Conservation (phyloP, 176 grass and related monocot genomes). For the Bromus sterilis region DNA sequence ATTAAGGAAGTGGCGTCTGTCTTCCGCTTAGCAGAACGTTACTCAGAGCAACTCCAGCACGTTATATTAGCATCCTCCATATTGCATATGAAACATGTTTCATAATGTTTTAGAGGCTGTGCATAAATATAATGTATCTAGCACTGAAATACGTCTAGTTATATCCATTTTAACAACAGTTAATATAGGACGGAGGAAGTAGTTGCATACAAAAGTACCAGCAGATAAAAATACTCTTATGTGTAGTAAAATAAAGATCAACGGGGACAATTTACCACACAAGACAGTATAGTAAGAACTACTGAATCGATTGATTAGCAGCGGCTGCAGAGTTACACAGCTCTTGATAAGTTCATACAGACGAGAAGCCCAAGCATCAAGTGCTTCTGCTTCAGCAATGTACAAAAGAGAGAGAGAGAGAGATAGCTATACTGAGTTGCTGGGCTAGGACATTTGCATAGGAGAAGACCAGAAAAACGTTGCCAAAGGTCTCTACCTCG, state of each 20-base stretch:
- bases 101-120: no score
- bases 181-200: no score
- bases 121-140: no score
- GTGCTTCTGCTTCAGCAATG: conserved; percentile 4
- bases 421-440: background rate
- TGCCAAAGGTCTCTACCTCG: conserved; percentile 19
- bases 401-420: background rate
- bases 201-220: no score
- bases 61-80: no score
- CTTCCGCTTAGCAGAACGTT: no score
- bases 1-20: no score
- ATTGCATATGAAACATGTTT: no score
- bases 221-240: background rate
- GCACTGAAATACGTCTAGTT: no score
- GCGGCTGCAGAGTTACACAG: background rate
- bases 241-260: background rate
- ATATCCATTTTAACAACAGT: no score
- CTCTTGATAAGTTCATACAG: background rate
- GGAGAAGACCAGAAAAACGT: conserved; percentile 21
- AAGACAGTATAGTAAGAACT: background rate
- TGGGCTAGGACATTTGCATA: conserved; percentile 32
- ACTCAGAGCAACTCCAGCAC: no score
- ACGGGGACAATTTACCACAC: background rate
- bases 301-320: conserved; percentile 1
- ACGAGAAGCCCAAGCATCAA: background rate